Evolutionary conservation across 495 filamentous ascomycete species (phyloP), one percentile per base, ranked within the genome.

Genomic region (Aspergillus bertholletiae): DNA sequence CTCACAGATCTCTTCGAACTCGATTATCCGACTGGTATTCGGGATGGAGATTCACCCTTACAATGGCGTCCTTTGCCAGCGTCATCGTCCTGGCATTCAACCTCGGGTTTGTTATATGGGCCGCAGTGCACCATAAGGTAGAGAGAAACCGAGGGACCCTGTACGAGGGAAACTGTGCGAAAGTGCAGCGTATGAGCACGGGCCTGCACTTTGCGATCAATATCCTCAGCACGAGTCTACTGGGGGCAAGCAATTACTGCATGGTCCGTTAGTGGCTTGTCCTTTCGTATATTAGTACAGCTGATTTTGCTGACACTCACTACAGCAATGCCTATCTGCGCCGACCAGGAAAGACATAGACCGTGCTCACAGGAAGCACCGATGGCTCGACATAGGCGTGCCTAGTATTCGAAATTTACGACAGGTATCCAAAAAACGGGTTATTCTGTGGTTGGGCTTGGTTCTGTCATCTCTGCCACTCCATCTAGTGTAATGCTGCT

Each of bases 311-410:
- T 32, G 30, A 71, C 34, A 77, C 72, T 49, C 46, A 55, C 55
- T 56, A 49, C 48, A 75, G 60, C 79, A 82, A 54, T 63, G 76
- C 20, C 72, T 83, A 15, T 70, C 68, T 52, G 80, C 78, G 39
- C 80, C 80, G 15, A 81, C 78, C 44, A 69, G 79, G 46, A 57
- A 63, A 40, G 80, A 84, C 60, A 61, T 84, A n/a, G 58, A 71
- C 37, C 60, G 59, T 23, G 80, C 80, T 11, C 81, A 83, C 55
- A 40, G 50, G 12, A 66, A 58, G 37, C 65, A 60, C 54, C 64
- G 46, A n/a, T 82, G 78, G 79, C 57, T 84, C 51, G 75, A 84
- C 63, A 80, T 81, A 37, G 80, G 80, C 11, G 61, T 80, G 27
- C 77, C 74, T 18, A 80, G 77, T 20, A 45, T 80, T 21, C 67